Evolutionary conservation across 1,284 basidiomycete genomes (phyloP).

Genomic region (Rhodotorula sp.): DNA sequence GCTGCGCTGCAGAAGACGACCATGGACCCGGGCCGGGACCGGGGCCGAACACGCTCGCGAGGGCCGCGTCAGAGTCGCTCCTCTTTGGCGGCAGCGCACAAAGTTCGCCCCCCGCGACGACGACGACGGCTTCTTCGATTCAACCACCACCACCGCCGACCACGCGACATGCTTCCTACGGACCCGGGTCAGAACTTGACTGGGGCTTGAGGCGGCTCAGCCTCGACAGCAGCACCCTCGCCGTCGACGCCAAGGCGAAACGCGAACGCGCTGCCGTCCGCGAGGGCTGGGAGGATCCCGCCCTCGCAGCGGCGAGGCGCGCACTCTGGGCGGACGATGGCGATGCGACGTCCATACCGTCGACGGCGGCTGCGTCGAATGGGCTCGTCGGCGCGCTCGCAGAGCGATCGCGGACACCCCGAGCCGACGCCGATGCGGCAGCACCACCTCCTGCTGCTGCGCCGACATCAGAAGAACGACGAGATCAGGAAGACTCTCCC

Average conservation of each 20-base stretch:
- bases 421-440: background rate
- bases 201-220: slow-evolving; percentile 9
- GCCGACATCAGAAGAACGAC: background rate
- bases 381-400: background rate
- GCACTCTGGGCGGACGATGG: slow-evolving; percentile 35
- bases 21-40: background rate
- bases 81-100: background rate
- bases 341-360: background rate
- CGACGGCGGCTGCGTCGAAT: background rate
- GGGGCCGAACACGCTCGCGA: background rate
- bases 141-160: background rate
- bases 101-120: background rate
- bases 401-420: background rate
- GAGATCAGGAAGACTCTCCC: background rate
- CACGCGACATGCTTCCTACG: background rate
- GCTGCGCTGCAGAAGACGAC: slow-evolving; percentile 11
- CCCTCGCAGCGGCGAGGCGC: slow-evolving; percentile 30
- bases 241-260: slow-evolving; percentile 14
- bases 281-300: slow-evolving; percentile 34
- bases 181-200: background rate
- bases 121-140: background rate
- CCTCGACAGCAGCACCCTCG: background rate
- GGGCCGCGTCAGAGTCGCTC: slow-evolving; percentile 1
- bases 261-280: slow-evolving; percentile 14
- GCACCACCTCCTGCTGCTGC: slow-evolving; percentile 11